Evolutionary conservation across 257 asterid species (phyloP).

Genomic region (Solanum infundibuliforme): DNA sequence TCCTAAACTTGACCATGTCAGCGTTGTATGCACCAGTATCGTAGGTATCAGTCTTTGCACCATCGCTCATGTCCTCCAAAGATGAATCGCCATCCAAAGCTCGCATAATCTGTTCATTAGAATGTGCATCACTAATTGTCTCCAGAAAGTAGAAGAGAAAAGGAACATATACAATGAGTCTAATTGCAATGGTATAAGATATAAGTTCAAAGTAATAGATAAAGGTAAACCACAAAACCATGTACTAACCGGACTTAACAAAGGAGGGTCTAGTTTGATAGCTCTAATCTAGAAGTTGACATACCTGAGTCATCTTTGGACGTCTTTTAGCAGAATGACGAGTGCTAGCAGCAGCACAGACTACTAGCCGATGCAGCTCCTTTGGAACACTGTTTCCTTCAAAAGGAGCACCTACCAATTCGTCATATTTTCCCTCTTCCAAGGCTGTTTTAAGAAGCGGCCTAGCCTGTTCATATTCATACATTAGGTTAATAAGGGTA

Average conservation of each 20-base stretch:
- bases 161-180: neutral
- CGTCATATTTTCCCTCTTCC: conserved; percentile 45
- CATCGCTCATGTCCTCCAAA: conserved; percentile 59
- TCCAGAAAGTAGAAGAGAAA: neutral
- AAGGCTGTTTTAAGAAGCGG: conserved; percentile 55
- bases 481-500: neutral
- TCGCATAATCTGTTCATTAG: conserved; percentile 43
- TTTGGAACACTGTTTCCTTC: conserved; percentile 30
- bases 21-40: conserved; percentile 78
- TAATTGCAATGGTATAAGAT: neutral
- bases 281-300: neutral
- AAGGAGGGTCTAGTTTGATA: neutral
- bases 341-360: conserved; percentile 67
- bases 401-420: conserved; percentile 60
- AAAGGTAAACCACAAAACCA: neutral
- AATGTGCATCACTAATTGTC: neutral
- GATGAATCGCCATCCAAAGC: conserved; percentile 73
- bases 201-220: neutral
- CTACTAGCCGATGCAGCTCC: conserved; percentile 54
- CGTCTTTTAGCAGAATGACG: conserved; percentile 92
- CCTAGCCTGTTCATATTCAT: conserved; percentile 42
- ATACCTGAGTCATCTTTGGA: conserved; percentile 89
- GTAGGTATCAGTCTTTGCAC: conserved; percentile 38
- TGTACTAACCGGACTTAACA: neutral
- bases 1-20: conserved; percentile 69